Conservation (phyloP, 83 land plant genomes). For the Thuja plicata region DNA sequence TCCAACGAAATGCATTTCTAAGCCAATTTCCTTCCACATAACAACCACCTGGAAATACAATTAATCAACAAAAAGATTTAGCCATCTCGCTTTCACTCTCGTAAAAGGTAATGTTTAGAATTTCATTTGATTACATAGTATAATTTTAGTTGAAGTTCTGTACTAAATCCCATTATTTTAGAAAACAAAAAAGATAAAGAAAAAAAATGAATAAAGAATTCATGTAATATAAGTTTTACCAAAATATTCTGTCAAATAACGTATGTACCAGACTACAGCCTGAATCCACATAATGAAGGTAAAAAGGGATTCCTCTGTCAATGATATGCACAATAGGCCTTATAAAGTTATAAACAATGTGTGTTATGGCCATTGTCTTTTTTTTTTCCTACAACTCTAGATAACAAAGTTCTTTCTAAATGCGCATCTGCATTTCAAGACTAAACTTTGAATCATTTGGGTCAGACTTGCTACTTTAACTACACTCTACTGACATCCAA, state of each 20-base stretch:
- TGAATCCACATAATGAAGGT: neutral
- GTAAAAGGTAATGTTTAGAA: neutral
- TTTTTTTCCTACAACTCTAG: neutral
- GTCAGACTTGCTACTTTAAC: neutral
- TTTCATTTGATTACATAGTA: neutral
- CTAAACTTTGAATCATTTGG: neutral
- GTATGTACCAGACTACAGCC: neutral
- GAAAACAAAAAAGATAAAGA: neutral
- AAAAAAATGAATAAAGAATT: neutral
- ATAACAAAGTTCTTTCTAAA: neutral
- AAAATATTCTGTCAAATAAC: neutral
- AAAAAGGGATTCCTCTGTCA: neutral
- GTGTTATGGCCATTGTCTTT: neutral
- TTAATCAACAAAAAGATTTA: neutral
- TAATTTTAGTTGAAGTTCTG: neutral
- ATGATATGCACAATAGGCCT: neutral
- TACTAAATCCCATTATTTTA: neutral
- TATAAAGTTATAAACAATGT: neutral
- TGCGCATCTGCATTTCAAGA: neutral
- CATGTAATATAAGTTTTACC: neutral
- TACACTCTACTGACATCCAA: neutral
- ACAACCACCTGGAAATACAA: constrained; percentile 67
- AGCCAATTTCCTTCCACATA: constrained; percentile 83
- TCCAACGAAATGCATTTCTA: constrained; percentile 88
- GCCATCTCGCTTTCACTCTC: neutral